These are phyloP conservation scores for Polyporus arcularius DNA, from an alignment of 768 basidiomycete species.

Conservation along the genomic window DNA sequence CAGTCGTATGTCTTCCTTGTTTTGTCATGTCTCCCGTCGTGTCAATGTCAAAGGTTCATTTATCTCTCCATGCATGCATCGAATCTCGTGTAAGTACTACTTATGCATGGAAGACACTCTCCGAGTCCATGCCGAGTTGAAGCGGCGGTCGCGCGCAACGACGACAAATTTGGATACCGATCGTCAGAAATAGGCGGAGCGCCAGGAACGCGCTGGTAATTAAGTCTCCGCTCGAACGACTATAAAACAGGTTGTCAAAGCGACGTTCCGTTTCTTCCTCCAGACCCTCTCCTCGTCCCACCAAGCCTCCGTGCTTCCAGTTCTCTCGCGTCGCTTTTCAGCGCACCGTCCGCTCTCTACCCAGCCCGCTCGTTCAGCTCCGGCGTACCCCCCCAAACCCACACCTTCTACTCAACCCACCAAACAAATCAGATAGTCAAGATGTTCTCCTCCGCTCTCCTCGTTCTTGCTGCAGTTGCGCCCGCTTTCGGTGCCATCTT, in stretches of 20 bases:
- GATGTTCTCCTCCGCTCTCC: slow-evolving; percentile 50
- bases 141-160: background rate
- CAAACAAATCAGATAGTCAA: slow-evolving; percentile 37
- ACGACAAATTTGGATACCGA: slow-evolving; percentile 4
- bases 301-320: slow-evolving; percentile 13
- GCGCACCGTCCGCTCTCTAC: slow-evolving; percentile 39
- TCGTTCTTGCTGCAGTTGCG: slow-evolving; percentile 50
- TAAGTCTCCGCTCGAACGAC: slow-evolving; percentile 11
- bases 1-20: too few species aligned
- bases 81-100: too few species aligned
- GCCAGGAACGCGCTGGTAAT: slow-evolving; percentile 6
- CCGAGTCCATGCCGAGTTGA: too few species aligned
- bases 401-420: background rate
- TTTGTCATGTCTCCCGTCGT: too few species aligned
- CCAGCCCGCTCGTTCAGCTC: slow-evolving; percentile 34
- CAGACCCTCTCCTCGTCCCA: slow-evolving; percentile 8
- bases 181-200: slow-evolving; percentile 4
- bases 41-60: too few species aligned
- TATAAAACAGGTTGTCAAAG: slow-evolving; percentile 19
- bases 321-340: slow-evolving; percentile 18
- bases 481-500: slow-evolving; percentile 58
- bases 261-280: background rate
- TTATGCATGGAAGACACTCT: too few species aligned
- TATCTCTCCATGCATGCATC: too few species aligned
- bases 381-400: too few species aligned